Evolutionary conservation across 2,329 filamentous ascomycete genomes (phyloP), one percentile per base, ranked within the genome.

Genomic region (Ophiostoma ulmi): DNA sequence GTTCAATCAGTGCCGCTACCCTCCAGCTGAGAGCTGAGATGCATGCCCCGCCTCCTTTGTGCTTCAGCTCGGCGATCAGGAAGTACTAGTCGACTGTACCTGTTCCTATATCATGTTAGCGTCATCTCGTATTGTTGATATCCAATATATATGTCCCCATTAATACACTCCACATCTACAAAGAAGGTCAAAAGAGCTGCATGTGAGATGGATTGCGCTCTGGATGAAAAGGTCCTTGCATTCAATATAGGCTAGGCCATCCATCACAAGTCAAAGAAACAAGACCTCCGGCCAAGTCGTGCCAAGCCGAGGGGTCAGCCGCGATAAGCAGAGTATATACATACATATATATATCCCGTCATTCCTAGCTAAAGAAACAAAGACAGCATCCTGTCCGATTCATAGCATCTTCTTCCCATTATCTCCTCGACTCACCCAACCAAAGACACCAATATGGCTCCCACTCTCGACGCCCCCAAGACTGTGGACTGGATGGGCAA

Each of bases 401-500:
- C n/a, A 26, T 26, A 26, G 11, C 22, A 26, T 26, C 52, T 55
- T 22, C 41, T n/a, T n/a, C 48, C 8, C 39, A 44, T 17, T 5
- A 48, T 17, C 14, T 17, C 44, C 14, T 20, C 14, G 4, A 14
- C 44, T 48, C 44, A 48, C 14, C 44, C 44, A 22, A 22, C 52
- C 3, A 31, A 55, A 31, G 14, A n/a, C n/a, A 52, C 5, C 58
- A 69, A 64, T 41, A 69, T 69, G 68, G 68, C 68, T 44, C 68
- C 68, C 26, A 44, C 44, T 31, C 58, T 78, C 55, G 80, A 83
- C 73, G 71, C 78, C 68, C 81, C 80, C 5, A 76, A 81, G 76
- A 83, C 80, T 61, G 80, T 84, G 71, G 78, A 82, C 71, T 85
- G 83, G 83, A 81, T 81, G 74, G 83, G 83, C 75, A 81, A 81